These are phyloP conservation scores for Lupinus albus DNA, from an alignment of 306 rosid genomes.

Conservation along the genomic window DNA sequence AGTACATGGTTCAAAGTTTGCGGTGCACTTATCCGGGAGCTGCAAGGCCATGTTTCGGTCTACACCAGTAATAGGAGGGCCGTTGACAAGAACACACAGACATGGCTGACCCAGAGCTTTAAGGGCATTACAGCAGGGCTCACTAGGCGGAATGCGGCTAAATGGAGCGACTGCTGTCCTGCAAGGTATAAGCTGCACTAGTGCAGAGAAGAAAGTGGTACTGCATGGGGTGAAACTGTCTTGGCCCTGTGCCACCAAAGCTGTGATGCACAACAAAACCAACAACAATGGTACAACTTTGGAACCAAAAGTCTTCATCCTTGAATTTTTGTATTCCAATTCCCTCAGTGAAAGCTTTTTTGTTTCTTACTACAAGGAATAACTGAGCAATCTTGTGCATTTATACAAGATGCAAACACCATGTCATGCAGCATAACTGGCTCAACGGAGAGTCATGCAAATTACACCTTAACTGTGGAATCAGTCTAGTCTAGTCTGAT, in stretches of 20 bases:
- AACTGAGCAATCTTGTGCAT: conserved; percentile 11
- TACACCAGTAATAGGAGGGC: conserved; percentile 64
- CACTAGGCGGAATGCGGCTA: conserved; percentile 59
- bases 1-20: conserved; percentile 66
- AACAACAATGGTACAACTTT: conserved; percentile 32
- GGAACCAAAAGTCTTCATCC: conserved; percentile 38
- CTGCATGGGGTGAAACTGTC: conserved; percentile 36
- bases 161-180: conserved; percentile 61
- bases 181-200: conserved; percentile 69
- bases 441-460: conserved; percentile 57
- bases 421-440: conserved; percentile 42
- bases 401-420: conserved; percentile 31
- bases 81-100: conserved; percentile 57
- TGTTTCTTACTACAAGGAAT: background rate
- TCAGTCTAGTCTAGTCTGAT: conserved; percentile 1
- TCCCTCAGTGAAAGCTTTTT: background rate
- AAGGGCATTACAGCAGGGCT: conserved; percentile 60
- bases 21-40: conserved; percentile 63
- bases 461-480: conserved; percentile 26
- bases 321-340: background rate
- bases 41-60: conserved; percentile 65
- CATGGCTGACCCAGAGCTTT: conserved; percentile 65
- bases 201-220: conserved; percentile 58
- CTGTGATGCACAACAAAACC: conserved; percentile 32
- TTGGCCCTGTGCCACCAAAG: conserved; percentile 43